A percentile compares a stretch with the other conserved stretches of the same genome.
These are phyloP conservation scores for Microcyclosporella mali DNA, from an alignment of 2,329 filamentous ascomycete species.

Conservation along the genomic window DNA sequence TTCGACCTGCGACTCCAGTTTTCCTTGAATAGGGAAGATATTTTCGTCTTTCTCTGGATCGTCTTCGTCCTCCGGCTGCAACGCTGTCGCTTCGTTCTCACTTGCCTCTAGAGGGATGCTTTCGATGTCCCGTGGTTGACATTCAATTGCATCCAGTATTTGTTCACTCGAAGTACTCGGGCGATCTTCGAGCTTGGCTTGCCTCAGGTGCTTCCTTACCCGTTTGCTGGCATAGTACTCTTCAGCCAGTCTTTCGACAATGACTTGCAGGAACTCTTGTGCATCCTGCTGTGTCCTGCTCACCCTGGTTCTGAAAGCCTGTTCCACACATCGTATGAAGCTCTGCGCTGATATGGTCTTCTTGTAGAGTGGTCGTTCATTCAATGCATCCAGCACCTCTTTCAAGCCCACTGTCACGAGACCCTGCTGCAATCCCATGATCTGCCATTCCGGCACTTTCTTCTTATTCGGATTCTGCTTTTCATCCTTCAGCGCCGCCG, in stretches of 20 bases:
- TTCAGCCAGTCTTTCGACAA: slow-evolving; percentile 85
- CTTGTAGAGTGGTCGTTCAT: slow-evolving; percentile 85
- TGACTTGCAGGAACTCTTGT: slow-evolving; percentile 91
- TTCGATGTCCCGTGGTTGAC: slow-evolving; percentile 15
- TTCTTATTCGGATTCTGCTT: slow-evolving; percentile 43
- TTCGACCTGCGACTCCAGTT: slow-evolving; percentile 88
- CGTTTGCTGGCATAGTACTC: slow-evolving; percentile 83
- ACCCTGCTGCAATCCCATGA: slow-evolving; percentile 65
- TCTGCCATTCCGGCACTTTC: slow-evolving; percentile 40
- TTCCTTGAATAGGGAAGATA: slow-evolving; percentile 87
- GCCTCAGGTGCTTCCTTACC: slow-evolving; percentile 56
- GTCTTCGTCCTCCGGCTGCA: slow-evolving; percentile 24
- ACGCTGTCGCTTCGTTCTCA: slow-evolving; percentile 16
- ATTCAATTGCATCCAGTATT: slow-evolving; percentile 2
- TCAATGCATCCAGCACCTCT: slow-evolving; percentile 83
- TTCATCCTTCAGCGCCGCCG: slow-evolving; percentile 51
- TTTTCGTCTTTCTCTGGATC: slow-evolving; percentile 48
- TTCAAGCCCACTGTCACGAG: slow-evolving; percentile 82
- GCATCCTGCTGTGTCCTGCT: slow-evolving; percentile 95
- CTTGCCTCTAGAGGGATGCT: slow-evolving; percentile 3
- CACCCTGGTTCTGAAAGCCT: slow-evolving; percentile 81
- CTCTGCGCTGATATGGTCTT: slow-evolving; percentile 86
- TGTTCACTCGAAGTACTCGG: neutral
- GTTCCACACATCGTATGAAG: slow-evolving; percentile 78
- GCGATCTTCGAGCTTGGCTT: neutral